Conservation (phyloP, 2,329 filamentous ascomycete genomes). For the Apiospora aurea region DNA sequence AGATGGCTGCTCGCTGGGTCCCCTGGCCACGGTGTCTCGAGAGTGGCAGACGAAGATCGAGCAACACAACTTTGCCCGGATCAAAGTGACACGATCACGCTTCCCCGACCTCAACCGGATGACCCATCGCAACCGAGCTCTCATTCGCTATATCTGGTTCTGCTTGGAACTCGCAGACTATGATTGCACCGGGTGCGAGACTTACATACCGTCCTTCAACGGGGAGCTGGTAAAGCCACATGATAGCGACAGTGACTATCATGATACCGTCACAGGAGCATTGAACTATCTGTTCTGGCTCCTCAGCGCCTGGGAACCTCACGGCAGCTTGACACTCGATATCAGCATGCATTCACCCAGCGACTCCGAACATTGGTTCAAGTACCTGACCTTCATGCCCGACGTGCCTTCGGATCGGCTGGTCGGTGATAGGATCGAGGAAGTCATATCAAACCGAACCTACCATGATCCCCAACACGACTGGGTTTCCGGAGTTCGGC, state of each 20-base stretch:
- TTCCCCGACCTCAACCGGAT: conserved; percentile 34
- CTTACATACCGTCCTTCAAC: too few relatives aligned
- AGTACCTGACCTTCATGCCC: conserved; percentile 35
- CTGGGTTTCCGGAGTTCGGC: conserved; percentile 37
- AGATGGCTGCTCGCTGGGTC: conserved; percentile 34
- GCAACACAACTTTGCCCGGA: background rate
- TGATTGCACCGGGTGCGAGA: conserved; percentile 30
- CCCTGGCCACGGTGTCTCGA: conserved; percentile 41
- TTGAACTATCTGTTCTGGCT: conserved; percentile 33
- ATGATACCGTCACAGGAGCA: conserved; percentile 2
- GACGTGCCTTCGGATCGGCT: conserved; percentile 31
- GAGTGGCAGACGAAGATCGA: conserved; percentile 38
- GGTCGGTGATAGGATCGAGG: background rate
- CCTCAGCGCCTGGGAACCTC: conserved; percentile 40
- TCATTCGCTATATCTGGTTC: conserved; percentile 38
- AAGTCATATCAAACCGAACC: background rate
- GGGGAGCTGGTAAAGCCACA: too few relatives aligned
- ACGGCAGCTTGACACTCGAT: conserved; percentile 38
- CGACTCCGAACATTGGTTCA: conserved; percentile 42
- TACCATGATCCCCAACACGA: too few relatives aligned
- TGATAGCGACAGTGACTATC: too few relatives aligned
- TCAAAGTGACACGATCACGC: background rate
- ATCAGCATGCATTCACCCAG: conserved; percentile 42
- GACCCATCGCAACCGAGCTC: conserved; percentile 35
- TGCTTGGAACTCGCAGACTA: conserved; percentile 39